Percentiles rank a stretch among this genome's conserved stretches.
Conservation (phyloP, 2,329 filamentous ascomycete species). For the Hypoxylon sp. region DNA sequence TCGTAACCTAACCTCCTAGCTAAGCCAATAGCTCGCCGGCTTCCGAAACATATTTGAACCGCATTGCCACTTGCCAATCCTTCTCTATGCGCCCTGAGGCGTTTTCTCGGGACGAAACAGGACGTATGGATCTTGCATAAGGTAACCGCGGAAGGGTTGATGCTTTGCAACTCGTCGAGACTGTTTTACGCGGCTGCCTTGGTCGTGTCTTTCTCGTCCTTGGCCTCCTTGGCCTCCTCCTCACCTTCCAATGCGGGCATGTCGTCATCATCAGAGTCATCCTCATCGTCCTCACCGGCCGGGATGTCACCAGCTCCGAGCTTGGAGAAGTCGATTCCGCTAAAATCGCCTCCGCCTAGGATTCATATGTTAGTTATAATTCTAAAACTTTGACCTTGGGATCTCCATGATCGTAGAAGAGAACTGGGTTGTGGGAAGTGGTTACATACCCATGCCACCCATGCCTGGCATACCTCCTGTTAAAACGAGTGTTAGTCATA, state of each 20-base stretch:
- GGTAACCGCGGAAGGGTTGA: conserved; percentile 31
- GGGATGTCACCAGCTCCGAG: conserved; percentile 74
- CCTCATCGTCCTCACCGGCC: conserved; percentile 65
- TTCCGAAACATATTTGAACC: conserved; percentile 46
- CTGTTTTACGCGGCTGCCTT: conserved; percentile 47
- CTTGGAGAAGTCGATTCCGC: conserved; percentile 95
- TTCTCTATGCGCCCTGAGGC: conserved; percentile 39
- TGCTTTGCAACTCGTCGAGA: conserved; percentile 23
- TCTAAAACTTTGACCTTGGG: not conserved
- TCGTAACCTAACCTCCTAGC: conserved; percentile 60
- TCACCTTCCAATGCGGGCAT: conserved; percentile 85
- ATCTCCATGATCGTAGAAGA: not conserved
- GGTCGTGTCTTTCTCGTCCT: conserved; percentile 54
- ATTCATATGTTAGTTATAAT: conserved; percentile 43
- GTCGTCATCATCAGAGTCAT: conserved; percentile 78
- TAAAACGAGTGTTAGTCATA: conserved; percentile 40
- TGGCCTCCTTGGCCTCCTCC: conserved; percentile 60
- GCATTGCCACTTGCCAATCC: conserved; percentile 41
- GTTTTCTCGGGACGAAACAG: conserved; percentile 45
- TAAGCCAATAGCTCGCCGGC: conserved; percentile 44
- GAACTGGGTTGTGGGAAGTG: not conserved
- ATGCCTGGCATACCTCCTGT: conserved; percentile 66
- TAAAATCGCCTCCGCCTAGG: conserved; percentile 75
- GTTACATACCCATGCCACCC: conserved; percentile 59
- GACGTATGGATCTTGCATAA: conserved; percentile 38